phyloP scores from a whole-genome alignment of 2,329 filamentous ascomycete species.

The Sporothrix globosa region DNA sequence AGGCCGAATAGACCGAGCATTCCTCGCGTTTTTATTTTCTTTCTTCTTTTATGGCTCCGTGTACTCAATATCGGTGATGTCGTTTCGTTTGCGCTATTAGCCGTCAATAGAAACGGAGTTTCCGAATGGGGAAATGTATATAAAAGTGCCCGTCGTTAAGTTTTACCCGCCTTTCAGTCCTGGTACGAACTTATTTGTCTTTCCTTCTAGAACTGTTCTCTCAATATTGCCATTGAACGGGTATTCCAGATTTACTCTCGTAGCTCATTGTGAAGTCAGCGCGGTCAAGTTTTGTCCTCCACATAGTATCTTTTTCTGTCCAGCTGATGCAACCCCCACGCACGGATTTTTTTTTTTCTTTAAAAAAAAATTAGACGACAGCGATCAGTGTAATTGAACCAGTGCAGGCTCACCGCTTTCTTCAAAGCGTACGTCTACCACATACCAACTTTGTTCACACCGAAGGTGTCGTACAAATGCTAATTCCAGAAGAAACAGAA shows the following conservation, averaged over 20 bases:
- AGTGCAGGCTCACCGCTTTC: conserved; percentile 8
- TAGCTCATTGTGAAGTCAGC: not conserved
- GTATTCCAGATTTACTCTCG: not conserved
- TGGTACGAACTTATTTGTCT: too few relatives aligned
- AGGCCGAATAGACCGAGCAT: too few relatives aligned
- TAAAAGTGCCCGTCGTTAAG: too few relatives aligned
- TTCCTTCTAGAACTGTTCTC: conserved; percentile 1
- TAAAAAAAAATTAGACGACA: not conserved
- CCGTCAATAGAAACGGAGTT: not conserved
- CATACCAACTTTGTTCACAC: not conserved
- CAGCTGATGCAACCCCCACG: conserved; percentile 19
- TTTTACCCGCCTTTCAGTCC: too few relatives aligned
- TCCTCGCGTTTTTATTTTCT: not conserved
- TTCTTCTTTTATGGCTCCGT: not conserved
- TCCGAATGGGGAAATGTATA: not conserved
- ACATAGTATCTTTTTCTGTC: conserved; percentile 3
- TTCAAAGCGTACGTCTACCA: not conserved
- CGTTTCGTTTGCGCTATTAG: not conserved
- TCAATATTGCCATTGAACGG: too few relatives aligned
- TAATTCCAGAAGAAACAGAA: conserved; percentile 3
- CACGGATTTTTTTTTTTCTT: not conserved
- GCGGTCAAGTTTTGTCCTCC: not conserved
- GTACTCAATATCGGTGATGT: not conserved
- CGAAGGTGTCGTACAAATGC: not conserved
- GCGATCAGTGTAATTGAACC: not conserved